Evolutionary conservation across 352 stramenopile species (phyloP), one percentile per base, ranked within the genome.

Genomic region (Pythium aphanidermatum): DNA sequence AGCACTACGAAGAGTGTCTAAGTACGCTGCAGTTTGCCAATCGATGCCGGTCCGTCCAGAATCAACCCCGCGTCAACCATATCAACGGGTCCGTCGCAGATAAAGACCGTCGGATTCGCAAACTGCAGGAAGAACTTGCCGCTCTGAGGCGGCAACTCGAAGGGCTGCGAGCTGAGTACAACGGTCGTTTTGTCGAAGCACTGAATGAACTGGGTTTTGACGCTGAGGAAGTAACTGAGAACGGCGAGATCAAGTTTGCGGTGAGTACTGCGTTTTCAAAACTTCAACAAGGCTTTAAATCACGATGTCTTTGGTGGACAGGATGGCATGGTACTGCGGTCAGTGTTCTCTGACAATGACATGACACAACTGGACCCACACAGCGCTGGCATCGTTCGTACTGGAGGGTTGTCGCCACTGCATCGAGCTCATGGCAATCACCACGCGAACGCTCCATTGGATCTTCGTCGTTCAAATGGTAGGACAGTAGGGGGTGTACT

Each of bases 21-120:
- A 86, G 79, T 33, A 95, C 87, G 5, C 65, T 95, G 2, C 85
- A 96, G 55, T 96, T 96, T 55, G 87, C 87, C 4, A 96, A 96
- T 39, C 76, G 85, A 20, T 96, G 83, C 48, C 80, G 87, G 52
- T 94, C 83, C 1, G 87, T 96, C 27, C 78, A 94, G 33, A 96
- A 96, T 45, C 78, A 96, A 66, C 81, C 81, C 2, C 71, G 78
- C 1, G 78, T 91, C 28, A 93, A 93, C 46, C 78, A 93, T 37
- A 93, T 93, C 50, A 93, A 82, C 29, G 72, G 72, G 37, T 88
- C 73, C 0, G 77, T 85, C n/a, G 74, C 61, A 10, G 81, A 93
- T 45, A 93, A 93, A 54, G 78, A 93, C 48, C 71, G 77, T 1
- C 81, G 81, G 25, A 93, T 93, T 37, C 70, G 81, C 23, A 89